Base-by-base conservation (phyloP, 768 basidiomycete species). In the Xerocomellus amylosporus region DNA sequence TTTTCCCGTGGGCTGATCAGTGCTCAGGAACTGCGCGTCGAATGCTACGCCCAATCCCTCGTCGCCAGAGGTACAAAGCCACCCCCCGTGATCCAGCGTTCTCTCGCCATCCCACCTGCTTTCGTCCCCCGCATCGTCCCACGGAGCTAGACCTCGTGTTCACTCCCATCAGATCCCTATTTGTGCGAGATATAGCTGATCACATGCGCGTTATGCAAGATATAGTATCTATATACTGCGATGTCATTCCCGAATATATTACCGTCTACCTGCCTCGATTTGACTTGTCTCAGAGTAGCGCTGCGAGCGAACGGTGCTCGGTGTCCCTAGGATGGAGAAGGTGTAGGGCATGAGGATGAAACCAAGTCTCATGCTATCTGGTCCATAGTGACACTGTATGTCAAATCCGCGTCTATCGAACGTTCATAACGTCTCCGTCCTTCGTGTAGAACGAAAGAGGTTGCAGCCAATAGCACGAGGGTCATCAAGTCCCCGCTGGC, bases 371-470 rank as follows among this genome's bases (percentile, higher is more conserved):
- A 87, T 46, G 80, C 88, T 63, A 88, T 70, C 67, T 88, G 83
- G 63, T 83, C 85, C 70, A 80, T 79, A 13, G 73, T 75, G 26
- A 63, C 69, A 44, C 70, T 73, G 64, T 78, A 85, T 13, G 75
- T 80, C 63, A 78, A 75, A 34, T 81, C 79, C 37, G 75, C 79
- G 51, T 83, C 80, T 55, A 79, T 65, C 64, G 75, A 73, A 49
- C 91, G 76, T 73, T 97, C 94, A 64, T 85, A 93, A 58, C 79
- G 74, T 64, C 94, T 76, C 64, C 95, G 74, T 19, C 73, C 82
- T 74, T 97, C 93, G 67, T 98, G 94, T 60, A 91, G 43, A 28
- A 64, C 65, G 62, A 90, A 80, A 45, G 89, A 89, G 8, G 78
- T 74, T 7, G 64, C 81, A 2, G 83, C 93, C 44, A 97, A 74